Base-by-base conservation (phyloP, 2,329 filamentous ascomycete species). In the Lasiodiplodia sp. region DNA sequence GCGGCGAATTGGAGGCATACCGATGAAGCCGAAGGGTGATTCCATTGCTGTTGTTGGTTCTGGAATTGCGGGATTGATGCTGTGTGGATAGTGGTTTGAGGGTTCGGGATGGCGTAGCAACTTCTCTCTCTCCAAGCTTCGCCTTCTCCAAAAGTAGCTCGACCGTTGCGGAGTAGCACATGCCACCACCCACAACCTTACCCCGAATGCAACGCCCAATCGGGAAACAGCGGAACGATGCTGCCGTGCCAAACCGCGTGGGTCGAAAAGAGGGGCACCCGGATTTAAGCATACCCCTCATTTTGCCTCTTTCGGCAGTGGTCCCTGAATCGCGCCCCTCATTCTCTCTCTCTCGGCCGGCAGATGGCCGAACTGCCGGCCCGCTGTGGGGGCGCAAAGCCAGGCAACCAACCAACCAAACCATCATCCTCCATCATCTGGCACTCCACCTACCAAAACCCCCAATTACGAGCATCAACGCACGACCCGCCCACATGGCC, bases 231-330 rank as follows among this genome's bases (percentile, higher is more conserved):
- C 28, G 28, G 28, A 28, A 28, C 5, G 28, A 28, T 28, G 28
- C 5, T 28, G 28, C 57, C 2, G 57, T 31, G n/a, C n/a, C n/a
- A n/a, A n/a, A n/a, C n/a, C n/a, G n/a, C 18, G 25, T 38, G 40
- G 25, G 6, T 62, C 57, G 23, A 47, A n/a, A 62, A 10, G 47
- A 25, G 56, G 56, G 56, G 40, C 23, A 7, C 11, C 37, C 38
- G 38, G 38, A 23, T 23, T 28, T 62, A 49, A 62, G 38, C 38
- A 11, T 62, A 62, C 57, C 57, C 57, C 57, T 14, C 57, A 62
- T 62, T 7, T 62, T 62, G 21, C 57, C 38, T n/a, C 2, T 47
- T 62, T 14, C 7, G 55, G 34, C 21, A 57, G 53, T 21, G 34
- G 34, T n/a, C n/a, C 55, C 55, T 25, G 55, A 23, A 12, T 58